phyloP scores from a whole-genome alignment of 768 basidiomycete species.

The Imleria badia region DNA sequence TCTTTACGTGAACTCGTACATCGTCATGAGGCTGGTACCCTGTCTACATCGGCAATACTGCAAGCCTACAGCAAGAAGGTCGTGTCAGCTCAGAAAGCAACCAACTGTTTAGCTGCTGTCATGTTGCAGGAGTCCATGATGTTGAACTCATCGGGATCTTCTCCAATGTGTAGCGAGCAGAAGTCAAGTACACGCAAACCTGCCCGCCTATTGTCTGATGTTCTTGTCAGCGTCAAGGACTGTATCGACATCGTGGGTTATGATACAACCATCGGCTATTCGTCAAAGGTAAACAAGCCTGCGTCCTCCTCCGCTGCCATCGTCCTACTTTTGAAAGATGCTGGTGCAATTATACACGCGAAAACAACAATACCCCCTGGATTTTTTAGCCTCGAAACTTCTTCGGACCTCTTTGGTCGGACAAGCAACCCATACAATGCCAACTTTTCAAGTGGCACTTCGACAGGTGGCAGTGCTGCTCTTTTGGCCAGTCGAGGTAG shows the following conservation, averaged over 20 bases:
- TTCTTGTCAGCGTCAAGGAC: slow-evolving; percentile 52
- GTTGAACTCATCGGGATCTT: slow-evolving; percentile 4
- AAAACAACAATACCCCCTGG: slow-evolving; percentile 47
- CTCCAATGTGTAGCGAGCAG: slow-evolving; percentile 6
- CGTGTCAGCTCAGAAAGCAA: slow-evolving; percentile 40
- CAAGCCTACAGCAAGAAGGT: slow-evolving; percentile 42
- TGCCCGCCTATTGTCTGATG: slow-evolving; percentile 39
- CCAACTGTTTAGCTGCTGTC: slow-evolving; percentile 52
- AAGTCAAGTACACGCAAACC: neutral
- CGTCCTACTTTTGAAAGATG: slow-evolving; percentile 39
- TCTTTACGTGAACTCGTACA: slow-evolving; percentile 38
- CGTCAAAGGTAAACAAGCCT: slow-evolving; percentile 36
- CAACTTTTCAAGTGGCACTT: slow-evolving; percentile 43
- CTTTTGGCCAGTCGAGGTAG: slow-evolving; percentile 46
- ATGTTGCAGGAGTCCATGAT: slow-evolving; percentile 34
- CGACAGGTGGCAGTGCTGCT: slow-evolving; percentile 52
- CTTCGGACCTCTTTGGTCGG: slow-evolving; percentile 45
- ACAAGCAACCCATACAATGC: slow-evolving; percentile 50
- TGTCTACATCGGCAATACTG: slow-evolving; percentile 34
- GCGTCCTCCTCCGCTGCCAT: slow-evolving; percentile 37
- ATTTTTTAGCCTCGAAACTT: slow-evolving; percentile 40
- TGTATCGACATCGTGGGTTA: slow-evolving; percentile 44
- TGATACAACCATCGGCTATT: slow-evolving; percentile 47
- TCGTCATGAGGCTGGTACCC: slow-evolving; percentile 25
- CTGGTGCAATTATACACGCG: slow-evolving; percentile 41